These are phyloP conservation scores for Chlamydomonas sphaeroides DNA, from an alignment of 139 green algal genomes.

Conservation along the genomic window DNA sequence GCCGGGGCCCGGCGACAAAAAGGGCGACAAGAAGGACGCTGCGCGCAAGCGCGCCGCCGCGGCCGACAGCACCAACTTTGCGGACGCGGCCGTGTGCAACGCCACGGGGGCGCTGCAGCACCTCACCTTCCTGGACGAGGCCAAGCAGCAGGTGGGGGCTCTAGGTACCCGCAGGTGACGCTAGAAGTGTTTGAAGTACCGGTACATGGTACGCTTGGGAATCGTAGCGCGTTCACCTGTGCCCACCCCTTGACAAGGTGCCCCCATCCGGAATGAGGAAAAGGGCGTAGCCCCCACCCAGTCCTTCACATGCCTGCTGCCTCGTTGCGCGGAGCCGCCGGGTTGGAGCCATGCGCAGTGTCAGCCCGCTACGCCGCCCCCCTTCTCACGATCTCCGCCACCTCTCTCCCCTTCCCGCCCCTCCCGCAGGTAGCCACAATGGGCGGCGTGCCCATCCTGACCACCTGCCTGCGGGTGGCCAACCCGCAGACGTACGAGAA, in stretches of 20 bases:
- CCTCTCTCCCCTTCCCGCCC: neutral
- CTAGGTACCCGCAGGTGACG: too few relatives aligned
- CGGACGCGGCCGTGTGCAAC: constrained; percentile 57
- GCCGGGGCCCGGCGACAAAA: neutral
- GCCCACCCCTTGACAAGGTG: too few relatives aligned
- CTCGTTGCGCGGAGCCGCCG: too few relatives aligned
- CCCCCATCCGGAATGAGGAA: too few relatives aligned
- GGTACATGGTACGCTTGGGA: too few relatives aligned
- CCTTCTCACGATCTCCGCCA: too few relatives aligned
- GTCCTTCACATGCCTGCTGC: too few relatives aligned
- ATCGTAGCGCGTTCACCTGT: too few relatives aligned
- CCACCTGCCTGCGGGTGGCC: constrained; percentile 25
- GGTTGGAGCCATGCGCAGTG: too few relatives aligned
- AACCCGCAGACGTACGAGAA: constrained; percentile 66
- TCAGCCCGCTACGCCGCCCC: too few relatives aligned
- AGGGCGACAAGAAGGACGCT: neutral
- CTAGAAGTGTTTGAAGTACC: too few relatives aligned
- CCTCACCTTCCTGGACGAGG: constrained; percentile 63
- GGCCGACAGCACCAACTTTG: constrained; percentile 17
- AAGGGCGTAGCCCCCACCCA: too few relatives aligned
- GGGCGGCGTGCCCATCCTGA: constrained; percentile 48
- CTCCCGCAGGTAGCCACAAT: constrained; percentile 15
- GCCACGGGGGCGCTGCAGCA: constrained; percentile 64
- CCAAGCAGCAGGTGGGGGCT: constrained; percentile 59
- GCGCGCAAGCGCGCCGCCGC: neutral